Conservation (phyloP, 805 yeast genomes). For the Candida maris region DNA sequence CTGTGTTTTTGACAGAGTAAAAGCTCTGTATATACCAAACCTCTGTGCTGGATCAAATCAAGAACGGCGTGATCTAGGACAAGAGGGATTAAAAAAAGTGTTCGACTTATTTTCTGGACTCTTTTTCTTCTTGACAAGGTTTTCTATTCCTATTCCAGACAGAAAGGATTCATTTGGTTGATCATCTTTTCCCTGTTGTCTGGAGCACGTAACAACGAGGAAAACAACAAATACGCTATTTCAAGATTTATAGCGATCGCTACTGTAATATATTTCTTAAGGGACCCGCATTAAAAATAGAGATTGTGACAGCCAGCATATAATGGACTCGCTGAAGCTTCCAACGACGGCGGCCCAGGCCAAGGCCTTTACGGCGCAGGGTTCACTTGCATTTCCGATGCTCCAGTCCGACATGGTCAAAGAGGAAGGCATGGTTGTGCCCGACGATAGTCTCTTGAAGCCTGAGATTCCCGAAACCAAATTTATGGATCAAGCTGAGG, state of each 20-base stretch:
- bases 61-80: not conserved
- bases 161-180: slow-evolving; percentile 30
- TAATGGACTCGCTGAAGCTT: slow-evolving; percentile 69
- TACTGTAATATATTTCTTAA: slow-evolving; percentile 8
- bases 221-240: slow-evolving; percentile 1
- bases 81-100: not conserved
- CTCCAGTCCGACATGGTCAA: slow-evolving; percentile 32
- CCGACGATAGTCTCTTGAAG: slow-evolving; percentile 10
- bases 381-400: slow-evolving; percentile 62
- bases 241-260: slow-evolving; percentile 15
- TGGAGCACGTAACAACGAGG: slow-evolving; percentile 2
- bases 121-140: not conserved
- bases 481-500: slow-evolving; percentile 26
- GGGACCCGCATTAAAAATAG: not conserved
- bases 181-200: slow-evolving; percentile 21
- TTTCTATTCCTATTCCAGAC: slow-evolving; percentile 1
- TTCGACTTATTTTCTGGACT: not conserved
- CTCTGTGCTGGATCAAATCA: not conserved
- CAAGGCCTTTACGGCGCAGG: slow-evolving; percentile 63
- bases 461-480: slow-evolving; percentile 26
- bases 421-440: slow-evolving; percentile 15
- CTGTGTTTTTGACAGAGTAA: too few species aligned
- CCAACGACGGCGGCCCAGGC: slow-evolving; percentile 80
- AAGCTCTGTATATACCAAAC: not conserved
- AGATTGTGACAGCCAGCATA: slow-evolving; percentile 1